Evolutionary conservation across 805 yeast genomes (phyloP), one percentile per base, ranked within the genome.

Genomic region (Soucietia sequanensis): DNA sequence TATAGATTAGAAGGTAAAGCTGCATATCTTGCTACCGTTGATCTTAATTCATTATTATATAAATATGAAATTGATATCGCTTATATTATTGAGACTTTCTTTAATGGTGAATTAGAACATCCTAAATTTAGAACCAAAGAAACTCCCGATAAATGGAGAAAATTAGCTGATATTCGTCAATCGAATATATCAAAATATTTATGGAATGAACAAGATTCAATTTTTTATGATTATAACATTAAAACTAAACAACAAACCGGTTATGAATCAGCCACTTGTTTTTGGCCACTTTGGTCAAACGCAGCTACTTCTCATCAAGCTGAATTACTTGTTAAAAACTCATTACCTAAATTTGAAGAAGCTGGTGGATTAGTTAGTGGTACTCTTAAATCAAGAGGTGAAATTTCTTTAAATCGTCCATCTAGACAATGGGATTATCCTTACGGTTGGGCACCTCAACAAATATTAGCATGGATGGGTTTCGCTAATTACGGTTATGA

Each of bases 381-480:
- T 24, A 83, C 96, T 0, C 72, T 77, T 46, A 57, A 70, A 44
- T 80, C 90, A 2, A 67, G 95, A 46, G 95, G 96, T 25, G 76
- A 71, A 17, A 63, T 86, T 23, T 77, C 82, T 1, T 60, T 84
- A 12, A 70, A 76, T 27, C 69, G 88, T 50, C 96, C 95, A n/a
- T 78, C 83, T 9, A 72, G 98, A 58, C 99, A 91, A 62, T 91
- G 99, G 99, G 99, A 91, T 58, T 93, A 83, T 58, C 99, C 99
- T 2, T 87, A 68, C 53, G 98, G 98, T 2, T 91, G 99, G 99
- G 96, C 98, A 0, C 98, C 99, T 3, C 98, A 93, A 56, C 99
- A 91, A 60, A 86, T 91, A 12, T 58, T 91, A 35, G 91, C 95
- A 1, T 91, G 99, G 99, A 76, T 75, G 29, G 98, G 97, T 0